These are phyloP conservation scores for Psidium friedrichsthalianum DNA, from an alignment of 345 rosid species.

Conservation along the genomic window DNA sequence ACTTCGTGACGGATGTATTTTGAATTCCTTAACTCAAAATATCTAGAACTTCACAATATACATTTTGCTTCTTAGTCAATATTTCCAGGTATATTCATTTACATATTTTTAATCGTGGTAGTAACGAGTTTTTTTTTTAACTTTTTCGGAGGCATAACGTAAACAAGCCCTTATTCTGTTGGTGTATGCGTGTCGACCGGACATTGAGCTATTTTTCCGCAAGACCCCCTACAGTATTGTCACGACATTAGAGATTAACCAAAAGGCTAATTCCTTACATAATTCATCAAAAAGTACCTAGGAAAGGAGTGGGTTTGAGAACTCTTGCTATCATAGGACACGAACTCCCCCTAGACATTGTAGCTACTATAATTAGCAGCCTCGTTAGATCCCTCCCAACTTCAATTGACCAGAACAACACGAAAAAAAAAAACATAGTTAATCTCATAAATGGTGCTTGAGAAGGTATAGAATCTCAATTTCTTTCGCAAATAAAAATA, in stretches of 20 bases:
- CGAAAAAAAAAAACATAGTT: neutral
- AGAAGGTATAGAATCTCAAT: neutral
- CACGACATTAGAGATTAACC: neutral
- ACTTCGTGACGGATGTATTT: neutral
- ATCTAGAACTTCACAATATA: neutral
- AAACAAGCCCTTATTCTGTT: too few species aligned
- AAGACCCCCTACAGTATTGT: neutral
- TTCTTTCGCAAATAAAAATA: neutral
- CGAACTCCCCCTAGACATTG: neutral
- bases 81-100: too few species aligned
- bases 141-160: neutral
- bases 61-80: neutral
- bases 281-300: neutral
- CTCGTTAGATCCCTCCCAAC: neutral
- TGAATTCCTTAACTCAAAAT: neutral
- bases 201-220: neutral
- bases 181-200: too few species aligned
- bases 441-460: neutral
- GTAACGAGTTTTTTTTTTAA: too few species aligned
- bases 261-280: neutral
- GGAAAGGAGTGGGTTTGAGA: neutral
- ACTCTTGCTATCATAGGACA: neutral
- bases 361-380: neutral
- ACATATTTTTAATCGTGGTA: too few species aligned
- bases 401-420: neutral